Conservation (phyloP, 148 eudicot genomes). For the Salicornia ramosissima region DNA sequence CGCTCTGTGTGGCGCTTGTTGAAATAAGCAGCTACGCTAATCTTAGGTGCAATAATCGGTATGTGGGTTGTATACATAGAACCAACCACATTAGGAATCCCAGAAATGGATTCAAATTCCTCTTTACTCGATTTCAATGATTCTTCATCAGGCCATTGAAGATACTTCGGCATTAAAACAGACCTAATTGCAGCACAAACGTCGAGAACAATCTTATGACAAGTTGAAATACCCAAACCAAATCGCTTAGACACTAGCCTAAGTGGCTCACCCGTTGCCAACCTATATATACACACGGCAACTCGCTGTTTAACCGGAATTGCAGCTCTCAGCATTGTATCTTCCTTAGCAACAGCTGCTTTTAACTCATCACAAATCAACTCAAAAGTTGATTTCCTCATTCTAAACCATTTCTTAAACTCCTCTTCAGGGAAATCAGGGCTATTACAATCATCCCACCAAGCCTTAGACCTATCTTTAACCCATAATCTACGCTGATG, state of each 20-base stretch:
- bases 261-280: conserved; percentile 89
- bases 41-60: conserved; percentile 90
- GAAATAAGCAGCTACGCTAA: conserved; percentile 80
- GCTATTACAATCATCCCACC: conserved; percentile 89
- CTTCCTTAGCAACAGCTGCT: conserved; percentile 70
- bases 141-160: conserved; percentile 72
- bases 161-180: conserved; percentile 77
- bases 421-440: conserved; percentile 68
- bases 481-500: conserved; percentile 80
- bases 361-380: conserved; percentile 69
- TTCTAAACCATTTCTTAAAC: conserved; percentile 60
- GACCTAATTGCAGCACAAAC: conserved; percentile 77
- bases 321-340: conserved; percentile 72
- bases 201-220: conserved; percentile 86
- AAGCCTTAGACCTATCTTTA: conserved; percentile 65
- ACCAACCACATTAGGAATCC: conserved; percentile 80
- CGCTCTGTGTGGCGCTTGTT: conserved; percentile 73
- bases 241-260: conserved; percentile 74
- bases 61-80: conserved; percentile 89
- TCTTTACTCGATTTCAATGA: conserved; percentile 34
- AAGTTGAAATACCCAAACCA: conserved; percentile 90
- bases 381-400: conserved; percentile 79
- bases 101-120: conserved; percentile 55
- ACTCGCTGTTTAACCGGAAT: conserved; percentile 85
- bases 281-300: conserved; percentile 81